phyloP scores from a whole-genome alignment of 2,329 filamentous ascomycete genomes.

The Orbilia brochopaga region DNA sequence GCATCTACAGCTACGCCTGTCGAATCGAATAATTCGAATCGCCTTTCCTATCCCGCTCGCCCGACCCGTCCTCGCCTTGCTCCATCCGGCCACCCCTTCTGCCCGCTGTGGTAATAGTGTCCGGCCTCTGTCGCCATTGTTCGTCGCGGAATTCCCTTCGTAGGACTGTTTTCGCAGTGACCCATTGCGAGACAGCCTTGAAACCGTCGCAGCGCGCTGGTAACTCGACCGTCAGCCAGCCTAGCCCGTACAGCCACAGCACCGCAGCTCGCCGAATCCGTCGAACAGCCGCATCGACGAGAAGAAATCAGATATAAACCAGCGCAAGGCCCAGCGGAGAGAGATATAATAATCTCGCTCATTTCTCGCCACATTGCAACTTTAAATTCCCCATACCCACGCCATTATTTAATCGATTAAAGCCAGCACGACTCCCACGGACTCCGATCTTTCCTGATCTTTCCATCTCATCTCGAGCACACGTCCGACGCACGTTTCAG shows the following conservation, averaged over 20 bases:
- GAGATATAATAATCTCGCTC: too few relatives aligned
- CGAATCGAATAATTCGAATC: neutral
- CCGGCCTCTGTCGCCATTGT: neutral
- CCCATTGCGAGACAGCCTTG: conserved; percentile 36
- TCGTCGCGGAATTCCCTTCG: conserved; percentile 8
- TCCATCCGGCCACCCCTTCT: conserved; percentile 5
- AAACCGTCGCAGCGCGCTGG: conserved; percentile 19
- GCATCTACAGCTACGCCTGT: neutral
- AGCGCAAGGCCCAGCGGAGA: too few relatives aligned
- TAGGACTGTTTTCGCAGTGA: conserved; percentile 12
- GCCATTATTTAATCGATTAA: neutral
- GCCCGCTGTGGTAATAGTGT: neutral
- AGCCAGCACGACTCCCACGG: conserved; percentile 1
- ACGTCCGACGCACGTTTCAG: too few relatives aligned
- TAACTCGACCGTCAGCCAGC: neutral
- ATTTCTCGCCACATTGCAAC: too few relatives aligned
- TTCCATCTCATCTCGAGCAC: conserved; percentile 12
- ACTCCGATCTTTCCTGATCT: conserved; percentile 20
- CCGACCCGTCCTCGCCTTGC: neutral
- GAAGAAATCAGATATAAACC: conserved; percentile 4
- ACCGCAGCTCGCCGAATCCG: conserved; percentile 22
- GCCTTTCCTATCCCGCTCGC: neutral
- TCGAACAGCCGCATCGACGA: conserved; percentile 22
- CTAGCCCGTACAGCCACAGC: conserved; percentile 27
- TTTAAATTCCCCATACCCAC: too few relatives aligned